Evolutionary conservation across 192 early-diverging fungal genomes (phyloP).

Genomic region (Paraglomus brasilianum): DNA sequence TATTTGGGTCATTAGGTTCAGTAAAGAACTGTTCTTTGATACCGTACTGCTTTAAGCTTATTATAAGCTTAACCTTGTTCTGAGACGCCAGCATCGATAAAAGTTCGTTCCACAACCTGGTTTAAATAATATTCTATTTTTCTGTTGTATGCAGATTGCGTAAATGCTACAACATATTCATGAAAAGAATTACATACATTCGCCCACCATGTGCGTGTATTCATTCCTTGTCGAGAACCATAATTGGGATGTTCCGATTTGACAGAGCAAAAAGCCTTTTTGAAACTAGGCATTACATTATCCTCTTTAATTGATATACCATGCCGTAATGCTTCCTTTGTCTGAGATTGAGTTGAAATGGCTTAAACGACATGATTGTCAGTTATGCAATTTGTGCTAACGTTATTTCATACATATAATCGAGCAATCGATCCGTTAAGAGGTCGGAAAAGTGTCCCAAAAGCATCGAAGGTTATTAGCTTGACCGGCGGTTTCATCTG

Average conservation of each 20-base stretch:
- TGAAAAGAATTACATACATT: slow-evolving; percentile 34
- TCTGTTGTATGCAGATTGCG: background rate
- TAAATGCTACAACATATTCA: background rate
- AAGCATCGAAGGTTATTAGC: slow-evolving; percentile 67
- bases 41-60: no score
- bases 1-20: background rate
- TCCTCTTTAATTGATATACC: slow-evolving; percentile 43
- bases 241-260: slow-evolving; percentile 51
- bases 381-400: no score
- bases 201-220: slow-evolving; percentile 54
- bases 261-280: slow-evolving; percentile 42
- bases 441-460: slow-evolving; percentile 60
- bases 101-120: slow-evolving; percentile 47
- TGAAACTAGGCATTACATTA: slow-evolving; percentile 38
- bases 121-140: background rate
- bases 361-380: no score
- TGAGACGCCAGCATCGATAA: slow-evolving; percentile 39
- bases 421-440: slow-evolving; percentile 40
- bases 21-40: background rate
- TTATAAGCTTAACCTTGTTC: slow-evolving; percentile 31
- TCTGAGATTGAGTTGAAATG: slow-evolving; percentile 14
- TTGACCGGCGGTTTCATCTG: slow-evolving; percentile 30
- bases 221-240: slow-evolving; percentile 44
- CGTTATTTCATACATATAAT: slow-evolving; percentile 37
- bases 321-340: slow-evolving; percentile 38